phyloP scores from a whole-genome alignment of 768 basidiomycete genomes.

The Ephemerocybe angulata region DNA sequence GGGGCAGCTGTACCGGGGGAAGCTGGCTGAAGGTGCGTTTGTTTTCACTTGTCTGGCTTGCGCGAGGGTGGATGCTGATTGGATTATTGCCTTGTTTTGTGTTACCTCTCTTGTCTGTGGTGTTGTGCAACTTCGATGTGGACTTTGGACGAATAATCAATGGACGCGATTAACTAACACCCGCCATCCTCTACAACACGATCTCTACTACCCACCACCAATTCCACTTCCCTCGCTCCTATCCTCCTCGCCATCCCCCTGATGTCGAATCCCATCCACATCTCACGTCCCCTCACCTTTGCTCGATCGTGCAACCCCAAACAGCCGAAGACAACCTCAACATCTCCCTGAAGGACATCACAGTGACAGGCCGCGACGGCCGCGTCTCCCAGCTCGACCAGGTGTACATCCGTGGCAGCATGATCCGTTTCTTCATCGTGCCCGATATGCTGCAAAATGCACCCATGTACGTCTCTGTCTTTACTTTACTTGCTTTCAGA shows the following conservation, averaged over 20 bases:
- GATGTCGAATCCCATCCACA: neutral
- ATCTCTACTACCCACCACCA: neutral
- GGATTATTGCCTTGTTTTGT: conserved; percentile 14
- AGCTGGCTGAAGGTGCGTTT: conserved; percentile 87
- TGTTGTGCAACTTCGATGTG: conserved; percentile 5
- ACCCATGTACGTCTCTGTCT: conserved; percentile 67
- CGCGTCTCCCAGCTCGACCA: conserved; percentile 98
- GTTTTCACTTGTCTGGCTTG: conserved; percentile 1
- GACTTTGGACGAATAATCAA: neutral
- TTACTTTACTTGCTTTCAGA: neutral
- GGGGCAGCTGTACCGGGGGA: conserved; percentile 94
- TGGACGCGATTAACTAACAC: neutral
- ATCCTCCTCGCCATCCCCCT: neutral
- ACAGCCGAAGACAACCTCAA: conserved; percentile 98
- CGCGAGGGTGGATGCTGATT: conserved; percentile 9
- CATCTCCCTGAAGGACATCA: conserved; percentile 93
- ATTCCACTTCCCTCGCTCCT: conserved; percentile 1
- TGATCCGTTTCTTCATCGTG: conserved; percentile 98
- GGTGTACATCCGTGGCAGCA: conserved; percentile 97
- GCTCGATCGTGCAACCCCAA: neutral
- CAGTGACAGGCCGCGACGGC: conserved; percentile 96
- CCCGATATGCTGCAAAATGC: conserved; percentile 99
- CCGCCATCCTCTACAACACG: neutral
- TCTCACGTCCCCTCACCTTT: neutral
- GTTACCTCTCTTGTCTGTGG: conserved; percentile 9